phyloP scores from a whole-genome alignment of 345 rosid genomes.

The Camelina neglecta region DNA sequence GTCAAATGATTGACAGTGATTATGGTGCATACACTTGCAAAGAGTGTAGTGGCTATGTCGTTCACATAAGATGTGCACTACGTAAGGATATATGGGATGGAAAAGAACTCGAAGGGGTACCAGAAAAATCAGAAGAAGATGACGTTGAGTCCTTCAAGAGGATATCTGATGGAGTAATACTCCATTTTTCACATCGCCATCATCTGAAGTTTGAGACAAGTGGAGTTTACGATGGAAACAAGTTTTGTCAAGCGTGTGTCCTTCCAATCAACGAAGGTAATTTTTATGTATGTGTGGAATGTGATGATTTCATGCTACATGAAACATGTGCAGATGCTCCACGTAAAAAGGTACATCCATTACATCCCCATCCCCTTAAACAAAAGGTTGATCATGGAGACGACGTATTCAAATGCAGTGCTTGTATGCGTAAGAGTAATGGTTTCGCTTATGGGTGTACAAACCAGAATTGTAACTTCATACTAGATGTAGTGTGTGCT shows the following conservation, averaged over 20 bases:
- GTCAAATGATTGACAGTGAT: neutral
- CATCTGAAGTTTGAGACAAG: neutral
- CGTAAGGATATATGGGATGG: neutral
- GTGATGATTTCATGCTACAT: constrained; percentile 1
- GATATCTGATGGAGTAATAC: neutral
- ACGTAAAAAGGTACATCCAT: neutral
- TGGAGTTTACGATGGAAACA: neutral
- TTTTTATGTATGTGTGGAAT: neutral
- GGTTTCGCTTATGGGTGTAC: neutral
- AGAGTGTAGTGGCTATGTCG: neutral
- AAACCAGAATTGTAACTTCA: neutral
- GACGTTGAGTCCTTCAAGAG: neutral
- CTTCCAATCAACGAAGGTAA: neutral
- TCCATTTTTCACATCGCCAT: neutral
- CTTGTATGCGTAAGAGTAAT: accelerated
- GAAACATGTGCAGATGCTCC: constrained; percentile 15
- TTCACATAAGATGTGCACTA: neutral
- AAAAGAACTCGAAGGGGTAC: neutral
- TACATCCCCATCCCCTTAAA: neutral
- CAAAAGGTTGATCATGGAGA: neutral
- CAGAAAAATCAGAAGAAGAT: neutral
- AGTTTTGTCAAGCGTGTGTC: neutral
- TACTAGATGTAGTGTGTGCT: neutral
- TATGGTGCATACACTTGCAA: neutral
- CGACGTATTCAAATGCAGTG: neutral